Conservation (phyloP, 2,329 filamentous ascomycete species). For the Colletotrichum tabaci region DNA sequence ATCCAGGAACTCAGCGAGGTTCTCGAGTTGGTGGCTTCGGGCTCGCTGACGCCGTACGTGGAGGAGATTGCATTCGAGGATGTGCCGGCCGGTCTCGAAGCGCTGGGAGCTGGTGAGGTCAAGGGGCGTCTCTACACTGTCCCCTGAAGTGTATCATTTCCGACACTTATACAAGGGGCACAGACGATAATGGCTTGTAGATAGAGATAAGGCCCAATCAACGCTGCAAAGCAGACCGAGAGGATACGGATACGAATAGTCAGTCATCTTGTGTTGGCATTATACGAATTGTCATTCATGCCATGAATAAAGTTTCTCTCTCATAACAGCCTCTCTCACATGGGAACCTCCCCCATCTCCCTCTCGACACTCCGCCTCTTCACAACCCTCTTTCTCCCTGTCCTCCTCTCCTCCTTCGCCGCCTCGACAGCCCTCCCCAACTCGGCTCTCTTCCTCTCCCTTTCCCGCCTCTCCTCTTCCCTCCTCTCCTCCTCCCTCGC, state of each 20-base stretch:
- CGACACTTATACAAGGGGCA: rapidly evolving
- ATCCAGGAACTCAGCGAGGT: too few species aligned
- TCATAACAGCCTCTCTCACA: not conserved
- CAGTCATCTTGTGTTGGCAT: not conserved
- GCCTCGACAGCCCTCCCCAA: conserved; percentile 6
- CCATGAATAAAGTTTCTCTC: not conserved
- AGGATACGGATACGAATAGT: too few species aligned
- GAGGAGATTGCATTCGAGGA: conserved; percentile 12
- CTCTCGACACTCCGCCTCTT: not conserved
- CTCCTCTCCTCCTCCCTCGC: not conserved
- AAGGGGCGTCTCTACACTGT: conserved; percentile 12
- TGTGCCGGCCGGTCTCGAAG: not conserved
- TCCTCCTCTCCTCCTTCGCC: conserved; percentile 15
- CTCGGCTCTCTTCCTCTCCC: not conserved
- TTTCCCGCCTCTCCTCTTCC: conserved; percentile 2
- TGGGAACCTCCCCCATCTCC: not conserved
- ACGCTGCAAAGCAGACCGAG: not conserved
- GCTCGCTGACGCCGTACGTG: not conserved
- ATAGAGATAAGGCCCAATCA: too few species aligned
- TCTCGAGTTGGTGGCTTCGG: conserved; percentile 17
- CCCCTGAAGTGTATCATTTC: not conserved
- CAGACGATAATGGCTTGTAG: too few species aligned
- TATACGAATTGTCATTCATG: not conserved
- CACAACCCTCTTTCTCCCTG: not conserved
- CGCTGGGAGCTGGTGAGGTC: not conserved